phyloP scores from a whole-genome alignment of 73 alveolate genomes.

The Paramecium sonneborni region DNA sequence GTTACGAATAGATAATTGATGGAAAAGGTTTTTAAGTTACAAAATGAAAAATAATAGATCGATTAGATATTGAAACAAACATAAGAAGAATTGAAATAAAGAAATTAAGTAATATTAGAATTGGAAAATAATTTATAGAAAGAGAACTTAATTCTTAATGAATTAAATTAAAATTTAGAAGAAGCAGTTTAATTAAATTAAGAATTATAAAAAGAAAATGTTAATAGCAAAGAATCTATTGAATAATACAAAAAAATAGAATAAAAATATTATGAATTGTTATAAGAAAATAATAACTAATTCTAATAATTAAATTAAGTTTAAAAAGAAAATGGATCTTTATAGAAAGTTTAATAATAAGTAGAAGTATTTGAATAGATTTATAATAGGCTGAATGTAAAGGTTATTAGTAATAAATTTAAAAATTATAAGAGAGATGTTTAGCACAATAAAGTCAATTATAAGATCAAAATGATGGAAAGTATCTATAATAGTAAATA shows the following conservation, averaged over 20 bases:
- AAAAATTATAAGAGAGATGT: not conserved
- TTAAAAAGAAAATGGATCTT: not conserved
- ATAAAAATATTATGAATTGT: not conserved
- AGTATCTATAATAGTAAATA: not conserved
- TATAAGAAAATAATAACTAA: not conserved
- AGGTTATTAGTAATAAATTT: not conserved
- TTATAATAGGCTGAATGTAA: not conserved
- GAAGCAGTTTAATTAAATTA: not conserved
- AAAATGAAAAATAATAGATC: not conserved
- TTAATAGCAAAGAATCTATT: not conserved
- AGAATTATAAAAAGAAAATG: not conserved
- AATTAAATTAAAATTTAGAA: not conserved
- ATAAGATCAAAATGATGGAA: not conserved
- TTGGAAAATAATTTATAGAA: not conserved
- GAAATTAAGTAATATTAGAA: not conserved
- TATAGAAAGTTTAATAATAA: not conserved
- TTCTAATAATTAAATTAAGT: not conserved
- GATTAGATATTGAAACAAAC: not conserved
- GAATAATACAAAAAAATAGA: not conserved
- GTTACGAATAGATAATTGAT: not conserved
- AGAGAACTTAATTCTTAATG: not conserved
- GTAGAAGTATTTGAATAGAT: not conserved
- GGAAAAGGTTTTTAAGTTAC: not conserved
- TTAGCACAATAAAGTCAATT: not conserved
- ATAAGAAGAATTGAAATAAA: not conserved